A percentile compares a stretch with the other conserved stretches of the same genome.
Conservation (phyloP, 495 filamentous ascomycete genomes). For the Bacidia rubella region DNA sequence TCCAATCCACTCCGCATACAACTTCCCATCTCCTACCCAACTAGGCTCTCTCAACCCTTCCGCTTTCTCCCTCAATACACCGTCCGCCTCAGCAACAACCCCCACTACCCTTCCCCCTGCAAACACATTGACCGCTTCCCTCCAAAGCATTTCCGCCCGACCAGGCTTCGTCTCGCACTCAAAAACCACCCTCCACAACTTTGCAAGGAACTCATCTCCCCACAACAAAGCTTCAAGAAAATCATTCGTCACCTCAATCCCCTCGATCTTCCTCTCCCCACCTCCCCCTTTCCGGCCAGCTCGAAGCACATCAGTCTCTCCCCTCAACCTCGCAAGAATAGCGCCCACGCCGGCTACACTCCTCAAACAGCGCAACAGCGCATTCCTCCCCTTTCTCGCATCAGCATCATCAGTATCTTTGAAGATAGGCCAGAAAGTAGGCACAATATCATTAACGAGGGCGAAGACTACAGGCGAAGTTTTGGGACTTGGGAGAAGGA, state of each 20-base stretch:
- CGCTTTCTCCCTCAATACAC: slow-evolving; percentile 29
- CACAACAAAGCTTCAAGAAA: slow-evolving; percentile 42
- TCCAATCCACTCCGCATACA: slow-evolving; percentile 68
- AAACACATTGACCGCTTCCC: slow-evolving; percentile 49
- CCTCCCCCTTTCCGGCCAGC: not conserved
- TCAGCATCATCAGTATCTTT: slow-evolving; percentile 21
- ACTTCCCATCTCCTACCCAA: slow-evolving; percentile 55
- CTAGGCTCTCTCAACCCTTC: slow-evolving; percentile 16
- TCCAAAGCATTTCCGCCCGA: slow-evolving; percentile 32
- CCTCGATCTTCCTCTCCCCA: not conserved
- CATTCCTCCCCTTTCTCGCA: slow-evolving; percentile 23
- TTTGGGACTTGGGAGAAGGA: slow-evolving; percentile 48
- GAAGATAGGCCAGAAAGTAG: slow-evolving; percentile 62
- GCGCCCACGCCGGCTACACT: slow-evolving; percentile 63
- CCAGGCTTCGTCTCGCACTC: slow-evolving; percentile 23
- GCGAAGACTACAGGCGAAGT: slow-evolving; percentile 56
- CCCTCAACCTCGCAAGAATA: slow-evolving; percentile 46
- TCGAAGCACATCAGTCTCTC: slow-evolving; percentile 33
- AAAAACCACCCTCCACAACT: slow-evolving; percentile 39
- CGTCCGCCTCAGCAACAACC: slow-evolving; percentile 60
- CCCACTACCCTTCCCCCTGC: slow-evolving; percentile 61
- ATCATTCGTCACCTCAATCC: slow-evolving; percentile 26
- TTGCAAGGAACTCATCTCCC: slow-evolving; percentile 36
- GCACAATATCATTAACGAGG: slow-evolving; percentile 54
- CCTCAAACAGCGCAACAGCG: slow-evolving; percentile 53